These are phyloP conservation scores for Zopfia rhizophila DNA, from an alignment of 2,329 filamentous ascomycete species.

Conservation along the genomic window DNA sequence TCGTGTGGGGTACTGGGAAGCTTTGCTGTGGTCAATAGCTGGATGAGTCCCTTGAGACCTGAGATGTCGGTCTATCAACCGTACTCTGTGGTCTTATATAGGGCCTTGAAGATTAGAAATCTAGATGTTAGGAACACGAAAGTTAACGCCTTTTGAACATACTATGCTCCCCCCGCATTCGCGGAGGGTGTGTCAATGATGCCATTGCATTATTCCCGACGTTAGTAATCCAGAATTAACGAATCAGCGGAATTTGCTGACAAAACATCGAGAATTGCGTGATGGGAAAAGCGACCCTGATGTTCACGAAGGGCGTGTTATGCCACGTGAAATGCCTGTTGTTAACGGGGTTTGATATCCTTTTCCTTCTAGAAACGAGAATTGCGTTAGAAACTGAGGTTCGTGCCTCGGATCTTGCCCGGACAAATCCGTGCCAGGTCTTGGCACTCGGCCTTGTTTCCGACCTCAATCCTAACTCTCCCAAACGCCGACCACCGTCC, in stretches of 20 bases:
- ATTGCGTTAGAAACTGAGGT: too few species aligned
- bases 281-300: constrained; percentile 12
- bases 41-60: constrained; percentile 20
- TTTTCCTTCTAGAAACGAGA: too few species aligned
- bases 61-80: constrained; percentile 13
- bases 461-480: too few species aligned
- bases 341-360: too few species aligned
- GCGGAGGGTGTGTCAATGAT: constrained; percentile 41
- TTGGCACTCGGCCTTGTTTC: too few species aligned
- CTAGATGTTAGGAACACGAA: constrained; percentile 14
- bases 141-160: constrained; percentile 7
- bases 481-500: too few species aligned
- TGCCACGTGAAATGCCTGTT: too few species aligned
- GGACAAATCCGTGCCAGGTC: too few species aligned
- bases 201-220: constrained; percentile 43
- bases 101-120: constrained; percentile 40
- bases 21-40: constrained; percentile 13
- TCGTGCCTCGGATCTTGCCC: too few species aligned
- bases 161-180: constrained; percentile 27
- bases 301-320: too few species aligned
- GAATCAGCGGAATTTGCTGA: constrained; percentile 34
- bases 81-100: constrained; percentile 33
- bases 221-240: constrained; percentile 38
- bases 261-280: constrained; percentile 41
- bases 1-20: constrained; percentile 1